A percentile compares a stretch with the other conserved stretches of the same genome.
phyloP scores from a whole-genome alignment of 768 basidiomycete genomes.

The Filobasidium wieringae region DNA sequence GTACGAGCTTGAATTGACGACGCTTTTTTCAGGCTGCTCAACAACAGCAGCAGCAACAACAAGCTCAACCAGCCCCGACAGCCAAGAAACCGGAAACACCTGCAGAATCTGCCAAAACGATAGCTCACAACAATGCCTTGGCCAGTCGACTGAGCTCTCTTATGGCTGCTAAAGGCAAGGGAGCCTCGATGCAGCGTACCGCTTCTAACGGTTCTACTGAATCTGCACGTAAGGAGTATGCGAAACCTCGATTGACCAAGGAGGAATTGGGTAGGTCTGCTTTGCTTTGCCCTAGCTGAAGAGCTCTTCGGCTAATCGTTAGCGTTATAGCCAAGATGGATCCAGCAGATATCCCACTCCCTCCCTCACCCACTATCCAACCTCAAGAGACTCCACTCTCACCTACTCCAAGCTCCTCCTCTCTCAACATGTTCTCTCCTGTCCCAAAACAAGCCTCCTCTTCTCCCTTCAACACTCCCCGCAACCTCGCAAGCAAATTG shows the following conservation, averaged over 20 bases:
- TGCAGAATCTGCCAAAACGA: not conserved
- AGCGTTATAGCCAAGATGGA: not conserved
- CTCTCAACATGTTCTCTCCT: not conserved
- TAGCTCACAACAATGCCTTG: not conserved
- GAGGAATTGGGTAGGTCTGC: not conserved
- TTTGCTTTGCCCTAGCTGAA: not conserved
- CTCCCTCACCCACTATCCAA: constrained; percentile 8
- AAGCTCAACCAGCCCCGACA: not conserved
- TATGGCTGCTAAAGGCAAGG: not conserved
- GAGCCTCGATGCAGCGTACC: not conserved
- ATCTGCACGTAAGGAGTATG: not conserved
- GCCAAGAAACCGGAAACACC: not conserved
- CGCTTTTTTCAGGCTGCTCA: not conserved
- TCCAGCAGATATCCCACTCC: constrained; percentile 9
- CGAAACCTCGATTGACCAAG: not conserved
- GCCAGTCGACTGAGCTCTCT: not conserved
- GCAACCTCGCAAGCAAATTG: not conserved
- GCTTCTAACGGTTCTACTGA: not conserved
- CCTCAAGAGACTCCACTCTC: not conserved
- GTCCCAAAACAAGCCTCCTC: not conserved
- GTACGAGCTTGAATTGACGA: not conserved
- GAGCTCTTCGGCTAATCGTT: not conserved
- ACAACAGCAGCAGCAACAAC: not conserved
- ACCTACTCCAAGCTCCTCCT: not conserved
- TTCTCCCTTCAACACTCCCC: constrained; percentile 10